Evolutionary conservation across 768 basidiomycete species (phyloP).

Genomic region (Russula sp.): DNA sequence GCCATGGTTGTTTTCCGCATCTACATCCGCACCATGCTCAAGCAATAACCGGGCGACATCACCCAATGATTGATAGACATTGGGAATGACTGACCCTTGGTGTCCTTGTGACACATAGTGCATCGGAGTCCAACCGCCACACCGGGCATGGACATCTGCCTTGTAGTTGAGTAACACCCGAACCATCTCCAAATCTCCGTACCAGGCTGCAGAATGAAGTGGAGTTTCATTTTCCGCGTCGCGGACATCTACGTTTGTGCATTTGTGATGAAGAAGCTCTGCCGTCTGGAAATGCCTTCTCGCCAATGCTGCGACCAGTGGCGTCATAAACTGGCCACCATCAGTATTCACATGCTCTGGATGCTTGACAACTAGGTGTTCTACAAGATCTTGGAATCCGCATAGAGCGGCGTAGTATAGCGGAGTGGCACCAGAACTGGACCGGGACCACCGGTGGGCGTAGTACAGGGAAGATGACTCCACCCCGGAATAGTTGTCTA

Average conservation of each 20-base stretch:
- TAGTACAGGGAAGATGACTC: background rate
- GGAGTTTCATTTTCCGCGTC: background rate
- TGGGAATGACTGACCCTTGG: background rate
- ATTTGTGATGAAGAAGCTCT: background rate
- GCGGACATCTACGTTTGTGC: background rate
- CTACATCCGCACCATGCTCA: background rate
- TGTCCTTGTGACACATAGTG: background rate
- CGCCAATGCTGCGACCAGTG: background rate
- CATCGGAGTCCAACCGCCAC: background rate
- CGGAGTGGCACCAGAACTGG: background rate
- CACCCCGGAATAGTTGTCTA: background rate
- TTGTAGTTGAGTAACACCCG: background rate
- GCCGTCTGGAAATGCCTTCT: background rate
- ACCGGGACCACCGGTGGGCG: fast-evolving
- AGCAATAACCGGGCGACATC: background rate
- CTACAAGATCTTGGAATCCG: background rate
- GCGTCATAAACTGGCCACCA: background rate
- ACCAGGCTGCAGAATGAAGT: background rate
- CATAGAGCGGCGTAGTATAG: slow-evolving; percentile 2
- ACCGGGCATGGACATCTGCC: background rate
- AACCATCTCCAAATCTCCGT: background rate
- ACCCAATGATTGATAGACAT: background rate
- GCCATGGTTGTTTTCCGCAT: background rate
- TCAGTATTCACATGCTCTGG: background rate
- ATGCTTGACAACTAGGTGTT: background rate